Conservation (phyloP, 2,329 filamentous ascomycete species). For the Penicillium sp. region DNA sequence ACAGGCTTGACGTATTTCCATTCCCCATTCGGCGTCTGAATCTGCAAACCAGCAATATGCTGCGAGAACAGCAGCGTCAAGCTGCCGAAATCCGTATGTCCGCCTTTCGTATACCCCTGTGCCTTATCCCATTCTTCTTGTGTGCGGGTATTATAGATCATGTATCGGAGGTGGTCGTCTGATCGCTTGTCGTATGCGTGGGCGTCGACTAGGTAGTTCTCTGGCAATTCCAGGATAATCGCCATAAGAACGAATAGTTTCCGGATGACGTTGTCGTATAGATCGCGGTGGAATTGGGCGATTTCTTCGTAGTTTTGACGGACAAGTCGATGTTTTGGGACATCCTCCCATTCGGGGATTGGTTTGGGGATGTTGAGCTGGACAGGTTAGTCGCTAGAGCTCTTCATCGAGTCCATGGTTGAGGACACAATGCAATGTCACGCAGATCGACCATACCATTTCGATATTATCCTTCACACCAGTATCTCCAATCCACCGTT, state of each 20-base stretch:
- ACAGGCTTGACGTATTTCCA: conserved; percentile 53
- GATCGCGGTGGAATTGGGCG: conserved; percentile 50
- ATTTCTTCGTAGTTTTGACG: conserved; percentile 53
- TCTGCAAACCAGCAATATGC: conserved; percentile 55
- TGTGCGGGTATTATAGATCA: conserved; percentile 53
- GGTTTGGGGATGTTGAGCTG: conserved; percentile 34
- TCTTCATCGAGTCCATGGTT: too few relatives aligned
- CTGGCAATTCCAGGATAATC: conserved; percentile 57
- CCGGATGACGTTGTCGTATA: conserved; percentile 55
- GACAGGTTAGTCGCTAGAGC: neutral
- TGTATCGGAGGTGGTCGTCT: conserved; percentile 60
- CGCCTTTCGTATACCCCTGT: conserved; percentile 45
- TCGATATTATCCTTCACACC: conserved; percentile 40
- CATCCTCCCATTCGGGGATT: conserved; percentile 26
- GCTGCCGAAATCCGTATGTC: conserved; percentile 57
- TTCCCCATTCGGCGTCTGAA: conserved; percentile 44
- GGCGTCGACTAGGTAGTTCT: conserved; percentile 53
- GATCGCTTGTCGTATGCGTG: conserved; percentile 56
- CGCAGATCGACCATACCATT: conserved; percentile 21
- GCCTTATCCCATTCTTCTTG: conserved; percentile 47
- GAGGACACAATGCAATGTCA: too few relatives aligned
- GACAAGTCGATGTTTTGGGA: conserved; percentile 41
- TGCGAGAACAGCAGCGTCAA: conserved; percentile 57
- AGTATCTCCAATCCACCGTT: conserved; percentile 37
- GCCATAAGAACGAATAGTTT: conserved; percentile 57